Base-by-base conservation (phyloP, 495 filamentous ascomycete species). In the Penicillium silybi region DNA sequence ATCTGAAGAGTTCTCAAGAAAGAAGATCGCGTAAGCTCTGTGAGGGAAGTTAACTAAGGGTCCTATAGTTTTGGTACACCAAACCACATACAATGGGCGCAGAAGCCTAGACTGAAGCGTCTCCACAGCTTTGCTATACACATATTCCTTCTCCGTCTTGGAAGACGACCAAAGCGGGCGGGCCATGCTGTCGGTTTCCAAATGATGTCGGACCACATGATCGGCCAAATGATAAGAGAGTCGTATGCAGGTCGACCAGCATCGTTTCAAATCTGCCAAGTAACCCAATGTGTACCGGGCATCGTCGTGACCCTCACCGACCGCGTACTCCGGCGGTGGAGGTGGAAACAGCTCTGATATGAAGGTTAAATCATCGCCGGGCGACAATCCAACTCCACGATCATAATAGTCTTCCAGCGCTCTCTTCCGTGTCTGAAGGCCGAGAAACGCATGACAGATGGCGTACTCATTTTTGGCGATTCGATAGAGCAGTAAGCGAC, bases 201-300 rank as follows among this genome's bases (percentile, higher is more conserved):
- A 44, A 46, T 69, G 61, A 40, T 66, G 53, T 6, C 52, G 53
- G 32, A 65, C 52, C 6, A 56, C 47, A 37, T 65, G 56, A 20
- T 63, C 61, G 17, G 66, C 64, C 20, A 69, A 48, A 35, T 66
- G 58, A 34, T 57, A 63, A 9, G 61, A 65, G 3, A 69, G 48
- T 29, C 54, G 50, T 29, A 69, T 53, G 20, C 66, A 69, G 11
- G 66, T 67, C 15, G 37, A 50, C 66, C 66, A 69, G 37, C 64
- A 67, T 23, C 61, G 46, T 15, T 56, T 52, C 2, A 69, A 41
- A 23, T 67, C 64, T 6, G 56, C 52, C 9, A 69, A 27, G 37
- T 69, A 69, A n/a, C 53, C 61, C 15, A 69, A 53, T 22, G 66
- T 62, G 42, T 69, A 65, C 7, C 62, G 59, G n/a, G 59, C 60